Evolutionary conservation across 495 filamentous ascomycete species (phyloP).

Genomic region (Aspergillus egyptiacus): DNA sequence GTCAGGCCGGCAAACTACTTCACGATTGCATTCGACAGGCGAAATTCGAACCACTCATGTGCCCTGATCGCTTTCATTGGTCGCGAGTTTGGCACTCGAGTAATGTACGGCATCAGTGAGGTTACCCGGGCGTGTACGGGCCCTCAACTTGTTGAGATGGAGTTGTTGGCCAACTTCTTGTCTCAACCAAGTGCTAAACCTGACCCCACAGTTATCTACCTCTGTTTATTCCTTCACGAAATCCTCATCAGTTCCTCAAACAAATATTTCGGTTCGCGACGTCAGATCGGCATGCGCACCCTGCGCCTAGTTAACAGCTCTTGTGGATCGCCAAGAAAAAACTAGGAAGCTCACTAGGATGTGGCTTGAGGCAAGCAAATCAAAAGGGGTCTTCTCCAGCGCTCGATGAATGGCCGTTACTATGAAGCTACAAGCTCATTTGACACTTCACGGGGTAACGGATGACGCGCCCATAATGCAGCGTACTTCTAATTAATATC

Average conservation of each 20-base stretch:
- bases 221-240: background rate
- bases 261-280: background rate
- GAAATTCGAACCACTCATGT: background rate
- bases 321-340: background rate
- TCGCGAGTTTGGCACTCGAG: background rate
- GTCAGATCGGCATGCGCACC: background rate
- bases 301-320: background rate
- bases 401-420: background rate
- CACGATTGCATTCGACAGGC: background rate
- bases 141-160: background rate
- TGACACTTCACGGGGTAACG: too few relatives aligned
- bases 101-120: background rate
- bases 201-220: background rate
- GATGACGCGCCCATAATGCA: too few relatives aligned
- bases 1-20: constrained; percentile 6
- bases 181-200: background rate
- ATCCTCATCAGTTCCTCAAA: background rate
- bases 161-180: background rate
- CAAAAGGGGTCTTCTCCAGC: background rate
- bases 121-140: background rate
- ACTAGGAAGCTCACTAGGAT: background rate
- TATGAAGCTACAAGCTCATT: background rate
- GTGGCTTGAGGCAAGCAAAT: background rate
- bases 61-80: background rate
- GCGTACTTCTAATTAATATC: too few relatives aligned